Evolutionary conservation across 495 filamentous ascomycete genomes (phyloP).

Genomic region (Glonium stellatum): DNA sequence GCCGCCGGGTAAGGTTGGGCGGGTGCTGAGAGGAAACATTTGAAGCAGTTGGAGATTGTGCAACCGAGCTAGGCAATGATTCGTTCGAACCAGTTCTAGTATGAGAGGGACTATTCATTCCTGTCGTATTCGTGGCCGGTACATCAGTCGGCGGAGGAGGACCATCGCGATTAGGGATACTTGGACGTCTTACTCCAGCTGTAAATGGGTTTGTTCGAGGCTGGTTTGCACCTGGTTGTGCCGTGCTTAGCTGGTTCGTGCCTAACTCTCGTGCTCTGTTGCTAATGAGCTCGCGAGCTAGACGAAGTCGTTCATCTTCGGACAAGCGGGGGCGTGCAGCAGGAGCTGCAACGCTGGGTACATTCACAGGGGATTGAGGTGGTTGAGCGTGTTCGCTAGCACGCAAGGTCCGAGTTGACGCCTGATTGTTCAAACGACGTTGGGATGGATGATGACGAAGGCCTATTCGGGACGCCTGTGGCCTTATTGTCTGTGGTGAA

Average conservation of each 20-base stretch:
- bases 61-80: conserved; percentile 4
- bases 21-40: conserved; percentile 6
- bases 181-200: conserved; percentile 7
- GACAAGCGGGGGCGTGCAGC: conserved; percentile 11
- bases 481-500: conserved; percentile 14
- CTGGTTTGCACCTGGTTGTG: neutral
- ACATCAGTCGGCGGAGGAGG: neutral
- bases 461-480: conserved; percentile 22
- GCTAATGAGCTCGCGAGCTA: conserved; percentile 23
- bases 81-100: conserved; percentile 21
- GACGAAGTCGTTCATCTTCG: conserved; percentile 15
- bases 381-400: conserved; percentile 22
- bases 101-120: conserved; percentile 1
- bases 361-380: conserved; percentile 9
- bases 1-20: conserved; percentile 15
- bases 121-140: neutral
- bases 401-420: conserved; percentile 25
- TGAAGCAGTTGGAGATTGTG: conserved; percentile 3
- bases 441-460: conserved; percentile 26
- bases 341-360: neutral
- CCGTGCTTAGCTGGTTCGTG: conserved; percentile 11
- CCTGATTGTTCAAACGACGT: conserved; percentile 23
- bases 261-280: conserved; percentile 15
- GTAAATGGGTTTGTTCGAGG: conserved; percentile 22
- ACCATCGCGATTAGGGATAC: conserved; percentile 6